A percentile compares a stretch with the other conserved stretches of the same genome.
These are phyloP conservation scores for Geranium incanum DNA, from an alignment of 441 rosid species.

Conservation along the genomic window DNA sequence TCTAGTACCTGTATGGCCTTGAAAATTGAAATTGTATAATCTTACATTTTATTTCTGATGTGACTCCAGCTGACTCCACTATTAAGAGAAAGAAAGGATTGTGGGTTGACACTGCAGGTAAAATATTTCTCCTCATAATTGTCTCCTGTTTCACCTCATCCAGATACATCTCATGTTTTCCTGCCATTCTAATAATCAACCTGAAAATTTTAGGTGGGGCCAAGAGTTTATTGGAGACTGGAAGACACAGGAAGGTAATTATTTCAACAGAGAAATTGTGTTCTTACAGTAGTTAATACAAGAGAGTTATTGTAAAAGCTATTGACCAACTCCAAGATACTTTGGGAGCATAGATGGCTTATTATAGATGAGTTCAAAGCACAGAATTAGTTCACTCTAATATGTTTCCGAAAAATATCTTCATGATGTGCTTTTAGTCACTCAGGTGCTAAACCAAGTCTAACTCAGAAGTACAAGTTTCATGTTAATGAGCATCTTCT, in stretches of 20 bases:
- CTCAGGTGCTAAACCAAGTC: background rate
- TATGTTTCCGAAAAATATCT: background rate
- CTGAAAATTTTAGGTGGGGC: conserved; percentile 28
- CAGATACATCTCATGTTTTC: conserved; percentile 8
- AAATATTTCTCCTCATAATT: conserved; percentile 5
- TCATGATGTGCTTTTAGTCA: background rate
- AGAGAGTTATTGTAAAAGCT: conserved; percentile 1
- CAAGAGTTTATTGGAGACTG: conserved; percentile 26
- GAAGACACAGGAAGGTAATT: conserved; percentile 37
- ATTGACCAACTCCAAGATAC: background rate
- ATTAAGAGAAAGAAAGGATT: conserved; percentile 25
- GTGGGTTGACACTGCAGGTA: conserved; percentile 31
- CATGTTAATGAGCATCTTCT: background rate
- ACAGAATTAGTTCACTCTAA: background rate
- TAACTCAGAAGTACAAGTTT: background rate
- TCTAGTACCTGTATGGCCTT: background rate
- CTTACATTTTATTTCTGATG: conserved; percentile 16
- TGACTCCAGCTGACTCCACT: conserved; percentile 28
- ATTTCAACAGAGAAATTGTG: conserved; percentile 5
- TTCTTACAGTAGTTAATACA: background rate
- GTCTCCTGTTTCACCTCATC: background rate
- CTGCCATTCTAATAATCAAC: conserved; percentile 11
- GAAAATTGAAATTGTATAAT: background rate
- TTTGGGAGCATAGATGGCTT: background rate
- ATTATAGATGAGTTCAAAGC: background rate